Percentiles rank a stretch among this genome's conserved stretches.
These are phyloP conservation scores for Byssothecium circinans DNA, from an alignment of 2,329 filamentous ascomycete genomes.

Conservation along the genomic window DNA sequence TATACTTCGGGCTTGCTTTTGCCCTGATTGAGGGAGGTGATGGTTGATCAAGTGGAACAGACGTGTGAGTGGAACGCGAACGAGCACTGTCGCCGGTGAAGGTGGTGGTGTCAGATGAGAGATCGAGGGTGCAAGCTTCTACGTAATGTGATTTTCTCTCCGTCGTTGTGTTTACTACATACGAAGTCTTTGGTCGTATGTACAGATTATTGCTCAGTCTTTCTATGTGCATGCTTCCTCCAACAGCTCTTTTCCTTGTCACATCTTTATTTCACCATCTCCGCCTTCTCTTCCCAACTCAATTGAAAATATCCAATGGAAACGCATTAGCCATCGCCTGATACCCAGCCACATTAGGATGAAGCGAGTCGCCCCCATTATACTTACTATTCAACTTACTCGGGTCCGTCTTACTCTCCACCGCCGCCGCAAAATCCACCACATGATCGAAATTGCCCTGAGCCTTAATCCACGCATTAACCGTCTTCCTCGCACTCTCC, in stretches of 20 bases:
- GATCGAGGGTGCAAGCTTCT: neutral
- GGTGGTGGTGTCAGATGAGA: neutral
- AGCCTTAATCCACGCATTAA: conserved; percentile 61
- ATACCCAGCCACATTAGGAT: conserved; percentile 63
- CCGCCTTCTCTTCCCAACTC: neutral
- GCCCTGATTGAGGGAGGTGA: conserved; percentile 24
- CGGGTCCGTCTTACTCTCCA: conserved; percentile 53
- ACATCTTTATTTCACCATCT: neutral
- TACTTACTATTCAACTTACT: conserved; percentile 54
- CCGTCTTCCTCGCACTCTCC: conserved; percentile 57
- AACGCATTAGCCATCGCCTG: conserved; percentile 61
- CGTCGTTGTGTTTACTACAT: neutral
- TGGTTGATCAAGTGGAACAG: neutral
- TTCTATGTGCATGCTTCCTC: neutral
- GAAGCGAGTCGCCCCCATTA: conserved; percentile 64
- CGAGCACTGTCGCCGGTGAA: neutral
- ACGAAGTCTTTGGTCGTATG: neutral
- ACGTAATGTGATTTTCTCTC: neutral
- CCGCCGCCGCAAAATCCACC: conserved; percentile 61
- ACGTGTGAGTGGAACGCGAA: neutral
- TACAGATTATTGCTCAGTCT: neutral
- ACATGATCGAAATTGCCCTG: conserved; percentile 59
- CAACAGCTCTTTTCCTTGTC: neutral
- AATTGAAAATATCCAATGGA: conserved; percentile 56
- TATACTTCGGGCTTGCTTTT: conserved; percentile 38